Evolutionary conservation across 2,329 filamentous ascomycete species (phyloP), one percentile per base, ranked within the genome.

Genomic region (Colletotrichum sp.): DNA sequence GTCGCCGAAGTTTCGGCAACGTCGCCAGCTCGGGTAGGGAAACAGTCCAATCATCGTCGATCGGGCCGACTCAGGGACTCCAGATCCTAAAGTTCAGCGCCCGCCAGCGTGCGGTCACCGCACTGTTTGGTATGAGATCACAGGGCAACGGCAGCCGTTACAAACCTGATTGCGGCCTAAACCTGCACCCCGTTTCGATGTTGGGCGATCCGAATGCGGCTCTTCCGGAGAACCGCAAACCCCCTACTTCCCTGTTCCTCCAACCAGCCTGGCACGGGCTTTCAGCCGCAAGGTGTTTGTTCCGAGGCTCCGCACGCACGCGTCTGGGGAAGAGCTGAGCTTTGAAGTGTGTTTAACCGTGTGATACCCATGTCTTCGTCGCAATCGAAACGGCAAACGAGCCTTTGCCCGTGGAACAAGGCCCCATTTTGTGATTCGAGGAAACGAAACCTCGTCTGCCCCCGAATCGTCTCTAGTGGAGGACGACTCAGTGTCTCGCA

Each of bases 1-100:
- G 26, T 26, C 43, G 70, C 73, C 70, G 65, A 76, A 73, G 70
- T 73, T 26, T 73, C 70, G 73, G 73, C 65, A 69, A 34, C 73
- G 28, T 64, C 70, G 30, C 56, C 73, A 52, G 21, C 24, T 26
- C 34, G 64, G 58, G 70, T 73, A 65, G 64, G 43, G 21, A 65
- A 73, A 38, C 28, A 62, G 60, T 15, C 26, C 67, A 64, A 34
- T 34, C 68, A 71, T 34, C 21, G 12, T 24, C 28, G 58, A 21
- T 62, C 18, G 58, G 60, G 67, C 36, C 68, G 58, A 73, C 34
- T 36, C 36, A 62, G 38, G 43, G 32, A 68, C 26, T 12, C 12
- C 34, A 34, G 26, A 15, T 66, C 52, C 48, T 52, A 30, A 52
- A 64, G 18, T 38, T 60, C 56, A 10, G 36, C 32, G 7, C 48